phyloP scores from a whole-genome alignment of 2,329 filamentous ascomycete genomes.

The Sporothrix humicola region DNA sequence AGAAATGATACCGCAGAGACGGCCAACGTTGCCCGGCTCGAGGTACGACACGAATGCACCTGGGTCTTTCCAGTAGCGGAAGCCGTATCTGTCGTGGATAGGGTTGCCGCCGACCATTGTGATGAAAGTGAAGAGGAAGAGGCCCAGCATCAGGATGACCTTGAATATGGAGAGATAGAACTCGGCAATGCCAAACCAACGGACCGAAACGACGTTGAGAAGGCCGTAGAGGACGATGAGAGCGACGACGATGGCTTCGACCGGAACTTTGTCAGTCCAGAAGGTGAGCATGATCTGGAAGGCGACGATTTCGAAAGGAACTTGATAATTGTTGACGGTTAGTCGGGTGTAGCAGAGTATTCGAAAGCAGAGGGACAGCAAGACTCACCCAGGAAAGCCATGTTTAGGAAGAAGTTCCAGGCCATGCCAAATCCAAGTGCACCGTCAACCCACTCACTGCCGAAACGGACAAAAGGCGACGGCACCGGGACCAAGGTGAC shows the following conservation, averaged over 20 bases:
- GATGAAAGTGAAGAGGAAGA: constrained; percentile 56
- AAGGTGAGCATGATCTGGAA: constrained; percentile 65
- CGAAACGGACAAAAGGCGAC: constrained; percentile 78
- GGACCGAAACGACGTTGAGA: constrained; percentile 32
- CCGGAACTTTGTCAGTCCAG: constrained; percentile 51
- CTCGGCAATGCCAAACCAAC: constrained; percentile 36
- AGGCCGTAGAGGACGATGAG: constrained; percentile 34
- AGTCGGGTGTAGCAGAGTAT: neutral
- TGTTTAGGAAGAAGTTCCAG: constrained; percentile 59
- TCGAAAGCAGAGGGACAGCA: neutral
- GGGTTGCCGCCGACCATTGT: constrained; percentile 51
- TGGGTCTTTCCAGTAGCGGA: constrained; percentile 43
- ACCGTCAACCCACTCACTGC: constrained; percentile 47
- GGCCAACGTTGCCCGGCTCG: constrained; percentile 45
- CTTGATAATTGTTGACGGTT: constrained; percentile 6
- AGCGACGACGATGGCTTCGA: constrained; percentile 47
- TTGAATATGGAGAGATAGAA: constrained; percentile 47
- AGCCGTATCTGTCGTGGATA: constrained; percentile 32
- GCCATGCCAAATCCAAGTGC: constrained; percentile 53
- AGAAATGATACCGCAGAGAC: constrained; percentile 50
- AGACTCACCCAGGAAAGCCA: constrained; percentile 52
- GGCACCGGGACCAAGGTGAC: constrained; percentile 77
- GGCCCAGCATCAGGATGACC: constrained; percentile 55
- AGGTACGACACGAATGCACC: constrained; percentile 53
- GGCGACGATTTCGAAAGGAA: constrained; percentile 57